Evolutionary conservation across 495 filamentous ascomycete genomes (phyloP).

Genomic region (Penicillium waksmanii): DNA sequence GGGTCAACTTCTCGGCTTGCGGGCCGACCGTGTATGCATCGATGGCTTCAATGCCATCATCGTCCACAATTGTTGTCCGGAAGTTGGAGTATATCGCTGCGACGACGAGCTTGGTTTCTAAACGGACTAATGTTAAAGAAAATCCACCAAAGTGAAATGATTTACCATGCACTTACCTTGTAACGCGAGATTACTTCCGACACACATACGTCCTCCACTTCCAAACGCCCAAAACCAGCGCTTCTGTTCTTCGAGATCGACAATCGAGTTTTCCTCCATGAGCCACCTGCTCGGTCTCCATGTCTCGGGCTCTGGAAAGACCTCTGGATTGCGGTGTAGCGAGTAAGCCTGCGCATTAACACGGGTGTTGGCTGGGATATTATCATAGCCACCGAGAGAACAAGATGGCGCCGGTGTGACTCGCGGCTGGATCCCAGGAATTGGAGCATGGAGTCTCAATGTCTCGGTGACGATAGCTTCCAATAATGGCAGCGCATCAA

Average conservation of each 20-base stretch:
- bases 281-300: conserved; percentile 71
- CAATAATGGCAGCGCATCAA: conserved; percentile 73
- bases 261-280: conserved; percentile 34
- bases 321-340: conserved; percentile 66
- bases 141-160: too few species aligned
- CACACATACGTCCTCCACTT: conserved; percentile 82
- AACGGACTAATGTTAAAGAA: too few species aligned
- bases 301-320: conserved; percentile 61
- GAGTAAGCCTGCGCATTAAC: conserved; percentile 73
- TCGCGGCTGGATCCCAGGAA: conserved; percentile 76
- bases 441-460: conserved; percentile 71
- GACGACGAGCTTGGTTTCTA: conserved; percentile 52
- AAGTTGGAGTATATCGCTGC: conserved; percentile 72
- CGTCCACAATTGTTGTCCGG: conserved; percentile 58
- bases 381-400: conserved; percentile 54
- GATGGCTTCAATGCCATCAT: conserved; percentile 61
- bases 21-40: conserved; percentile 71
- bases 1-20: conserved; percentile 45
- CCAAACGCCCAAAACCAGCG: conserved; percentile 87
- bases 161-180: conserved; percentile 55
- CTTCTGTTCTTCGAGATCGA: conserved; percentile 56
- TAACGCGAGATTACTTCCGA: conserved; percentile 80
- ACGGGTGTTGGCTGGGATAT: conserved; percentile 66
- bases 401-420: conserved; percentile 61
- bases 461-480: conserved; percentile 79